Evolutionary conservation across 2,329 filamentous ascomycete species (phyloP), one percentile per base, ranked within the genome.

Genomic region (Neofusicoccum parvum): DNA sequence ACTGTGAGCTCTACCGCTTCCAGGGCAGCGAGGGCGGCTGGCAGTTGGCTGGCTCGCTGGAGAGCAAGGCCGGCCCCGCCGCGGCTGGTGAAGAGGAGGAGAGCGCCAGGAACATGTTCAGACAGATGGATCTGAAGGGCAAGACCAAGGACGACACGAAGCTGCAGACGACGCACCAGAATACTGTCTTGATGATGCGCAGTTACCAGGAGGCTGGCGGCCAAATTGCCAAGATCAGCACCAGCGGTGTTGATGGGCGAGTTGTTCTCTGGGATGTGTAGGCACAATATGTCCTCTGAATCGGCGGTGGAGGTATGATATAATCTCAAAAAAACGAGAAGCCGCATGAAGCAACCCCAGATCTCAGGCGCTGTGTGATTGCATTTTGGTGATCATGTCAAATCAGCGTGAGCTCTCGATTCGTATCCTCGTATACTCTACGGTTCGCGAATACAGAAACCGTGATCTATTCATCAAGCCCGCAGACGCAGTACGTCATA

Each of bases 91-190:
- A 83, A 64, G 81, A 79, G 2, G 95, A 98, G 80, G 95, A 98
- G 78, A 95, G 91, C 69, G 95, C 95, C 27, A 83, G 97, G 77
- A 97, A 98, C 80, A 97, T 98, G 92, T 99, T 99, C 82, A 88
- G 89, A 73, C 94, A 97, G 82, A 98, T 99, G 95, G 95, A 99
- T 79, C 85, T 99, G 70, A 97, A 95, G 85, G 95, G 95, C 68
- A 97, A 95, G 85, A 95, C 95, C 68, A 96, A 96, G 80, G 93
- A 96, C 73, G 94, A 98, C 77, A 97, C 94, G 3, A 92, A 96
- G 81, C 85, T 99, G 71, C 95, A 92, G 81, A 98, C 95, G 11
- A 88, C 95, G 53, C 95, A 99, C 80, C 95, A 99, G 78, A 99
- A 99, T 81, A 97, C 94, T 32, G 92, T 99, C 75, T 92, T 87